phyloP scores from a whole-genome alignment of 345 rosid genomes.

The Carallia brachiata region DNA sequence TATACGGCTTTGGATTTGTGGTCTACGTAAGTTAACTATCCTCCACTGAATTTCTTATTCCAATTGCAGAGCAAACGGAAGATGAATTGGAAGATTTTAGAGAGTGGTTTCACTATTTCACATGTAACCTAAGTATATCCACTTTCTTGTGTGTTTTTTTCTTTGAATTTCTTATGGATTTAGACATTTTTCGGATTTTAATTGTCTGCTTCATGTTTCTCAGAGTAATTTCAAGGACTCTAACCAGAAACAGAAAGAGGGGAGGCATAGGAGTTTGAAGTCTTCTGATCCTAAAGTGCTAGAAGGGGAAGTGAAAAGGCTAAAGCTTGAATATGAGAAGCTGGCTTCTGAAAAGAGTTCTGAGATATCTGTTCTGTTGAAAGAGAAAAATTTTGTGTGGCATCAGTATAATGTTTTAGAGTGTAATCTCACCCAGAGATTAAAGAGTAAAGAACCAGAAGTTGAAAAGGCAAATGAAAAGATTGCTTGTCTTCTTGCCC shows the following conservation, averaged over 20 bases:
- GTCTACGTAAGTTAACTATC: not conserved
- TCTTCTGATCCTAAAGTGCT: constrained; percentile 24
- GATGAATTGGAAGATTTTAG: constrained; percentile 66
- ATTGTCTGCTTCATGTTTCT: constrained; percentile 24
- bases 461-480: constrained; percentile 51
- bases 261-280: constrained; percentile 15
- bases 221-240: constrained; percentile 19
- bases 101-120: constrained; percentile 52
- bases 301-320: constrained; percentile 45
- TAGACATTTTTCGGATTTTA: constrained; percentile 6
- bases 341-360: constrained; percentile 53
- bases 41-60: not conserved
- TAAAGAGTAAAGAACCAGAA: constrained; percentile 57
- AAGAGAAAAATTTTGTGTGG: constrained; percentile 73
- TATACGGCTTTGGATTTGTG: not conserved
- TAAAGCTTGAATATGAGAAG: constrained; percentile 52
- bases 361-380: constrained; percentile 49
- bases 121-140: constrained; percentile 43
- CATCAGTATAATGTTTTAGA: constrained; percentile 61
- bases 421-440: constrained; percentile 42
- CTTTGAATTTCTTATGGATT: not conserved
- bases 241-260: constrained; percentile 11
- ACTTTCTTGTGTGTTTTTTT: not conserved
- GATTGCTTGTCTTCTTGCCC: constrained; percentile 50
- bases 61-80: constrained; percentile 52